Evolutionary conservation across 129 eudicot genomes (phyloP).

Genomic region (Centella asiatica): DNA sequence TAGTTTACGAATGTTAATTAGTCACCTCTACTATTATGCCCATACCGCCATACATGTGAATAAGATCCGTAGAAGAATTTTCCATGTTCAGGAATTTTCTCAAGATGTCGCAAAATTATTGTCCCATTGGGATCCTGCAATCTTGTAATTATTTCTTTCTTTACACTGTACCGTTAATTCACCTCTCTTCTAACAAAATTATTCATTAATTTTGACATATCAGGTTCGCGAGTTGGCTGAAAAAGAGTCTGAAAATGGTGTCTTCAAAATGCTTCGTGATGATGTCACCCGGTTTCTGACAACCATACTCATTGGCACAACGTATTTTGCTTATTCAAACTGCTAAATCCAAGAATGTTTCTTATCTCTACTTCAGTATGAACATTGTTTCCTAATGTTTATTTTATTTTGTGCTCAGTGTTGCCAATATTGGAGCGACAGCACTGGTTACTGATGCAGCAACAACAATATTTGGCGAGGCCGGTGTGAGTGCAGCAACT

Average conservation of each 20-base stretch:
- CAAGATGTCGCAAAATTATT: background rate
- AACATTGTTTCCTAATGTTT: constrained; percentile 18
- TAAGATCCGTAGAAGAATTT: too few species aligned
- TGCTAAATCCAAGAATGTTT: background rate
- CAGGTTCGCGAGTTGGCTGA: constrained; percentile 98
- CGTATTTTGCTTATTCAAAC: constrained; percentile 45
- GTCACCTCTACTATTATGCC: too few species aligned
- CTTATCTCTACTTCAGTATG: constrained; percentile 13
- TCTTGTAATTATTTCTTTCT: background rate
- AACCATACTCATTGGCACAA: constrained; percentile 94
- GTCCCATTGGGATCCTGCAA: constrained; percentile 5
- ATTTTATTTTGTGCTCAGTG: constrained; percentile 35
- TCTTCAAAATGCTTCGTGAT: constrained; percentile 78
- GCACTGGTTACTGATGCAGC: constrained; percentile 97
- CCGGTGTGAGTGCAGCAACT: constrained; percentile 95
- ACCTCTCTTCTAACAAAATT: background rate
- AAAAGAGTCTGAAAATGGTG: constrained; percentile 85
- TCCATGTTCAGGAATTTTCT: background rate
- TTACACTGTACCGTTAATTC: background rate
- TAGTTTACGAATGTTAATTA: too few species aligned
- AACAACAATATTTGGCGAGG: constrained; percentile 86
- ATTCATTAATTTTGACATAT: background rate
- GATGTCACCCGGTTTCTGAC: constrained; percentile 94
- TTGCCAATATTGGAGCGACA: constrained; percentile 91
- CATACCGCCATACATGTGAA: too few species aligned